Conservation (phyloP, 768 basidiomycete species). For the Phlebiopsis flavidoalba region DNA sequence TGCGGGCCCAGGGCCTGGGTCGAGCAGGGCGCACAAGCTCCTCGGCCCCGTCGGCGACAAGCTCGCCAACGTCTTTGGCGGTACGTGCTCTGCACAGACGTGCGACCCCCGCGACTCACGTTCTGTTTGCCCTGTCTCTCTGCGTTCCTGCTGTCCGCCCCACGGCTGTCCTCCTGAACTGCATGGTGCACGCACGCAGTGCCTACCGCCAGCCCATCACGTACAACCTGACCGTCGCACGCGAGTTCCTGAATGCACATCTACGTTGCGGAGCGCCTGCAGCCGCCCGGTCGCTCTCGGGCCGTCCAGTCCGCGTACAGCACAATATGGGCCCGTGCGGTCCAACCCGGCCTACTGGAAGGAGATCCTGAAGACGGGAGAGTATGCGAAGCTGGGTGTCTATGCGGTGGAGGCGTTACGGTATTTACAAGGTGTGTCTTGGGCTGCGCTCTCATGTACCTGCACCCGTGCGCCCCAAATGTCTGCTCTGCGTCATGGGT, state of each 20-base stretch:
- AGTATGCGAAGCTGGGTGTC: slow-evolving; percentile 61
- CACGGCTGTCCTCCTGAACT: not conserved
- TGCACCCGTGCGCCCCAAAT: not conserved
- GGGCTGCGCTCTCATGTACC: not conserved
- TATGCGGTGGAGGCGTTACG: slow-evolving; percentile 86
- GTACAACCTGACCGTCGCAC: slow-evolving; percentile 75
- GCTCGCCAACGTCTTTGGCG: slow-evolving; percentile 52
- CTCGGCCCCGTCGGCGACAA: slow-evolving; percentile 48
- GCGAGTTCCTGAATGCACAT: slow-evolving; percentile 61
- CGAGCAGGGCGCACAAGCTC: slow-evolving; percentile 41
- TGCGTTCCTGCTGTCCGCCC: not conserved
- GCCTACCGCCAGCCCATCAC: slow-evolving; percentile 71
- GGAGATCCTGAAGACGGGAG: slow-evolving; percentile 52
- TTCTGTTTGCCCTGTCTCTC: not conserved
- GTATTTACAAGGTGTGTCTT: slow-evolving; percentile 73
- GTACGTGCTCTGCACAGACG: slow-evolving; percentile 28
- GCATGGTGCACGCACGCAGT: slow-evolving; percentile 28
- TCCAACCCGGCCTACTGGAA: slow-evolving; percentile 57
- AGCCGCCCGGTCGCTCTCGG: slow-evolving; percentile 56
- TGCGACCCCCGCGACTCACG: not conserved
- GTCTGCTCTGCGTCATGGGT: not conserved
- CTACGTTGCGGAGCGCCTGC: slow-evolving; percentile 49
- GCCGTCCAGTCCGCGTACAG: slow-evolving; percentile 55
- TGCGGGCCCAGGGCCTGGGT: slow-evolving; percentile 49
- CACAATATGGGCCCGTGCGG: slow-evolving; percentile 59